Evolutionary conservation across 768 basidiomycete species (phyloP), one percentile per base, ranked within the genome.

Genomic region (Stropharia rugosoannulata): DNA sequence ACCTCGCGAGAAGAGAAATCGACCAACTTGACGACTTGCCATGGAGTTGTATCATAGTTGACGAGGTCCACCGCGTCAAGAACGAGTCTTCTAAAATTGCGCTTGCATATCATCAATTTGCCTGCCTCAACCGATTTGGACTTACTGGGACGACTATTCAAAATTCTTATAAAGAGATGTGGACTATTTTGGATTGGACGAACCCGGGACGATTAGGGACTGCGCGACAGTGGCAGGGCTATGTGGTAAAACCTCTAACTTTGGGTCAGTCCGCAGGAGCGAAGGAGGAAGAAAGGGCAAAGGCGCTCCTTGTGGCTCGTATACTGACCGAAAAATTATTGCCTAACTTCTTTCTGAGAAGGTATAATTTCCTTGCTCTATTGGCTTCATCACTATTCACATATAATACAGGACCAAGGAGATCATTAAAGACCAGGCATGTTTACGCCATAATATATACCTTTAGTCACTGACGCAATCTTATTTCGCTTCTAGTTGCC

Each of bases 171-270:
- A 80, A 83, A 41, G 96, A 98, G 68, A 75, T 98, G 62, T 95
- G 93, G 90, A 90, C 92, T 1, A 85, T 99, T 35, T 72, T 98
- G 32, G 85, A 96, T 65, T 98, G 93, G 90, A 88, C 89, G n/a
- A 89, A 87, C 57, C 93, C 94, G 0, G 90, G 87, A 0, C 74
- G 75, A 22, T 69, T 96, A 8, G 96, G 95, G 0, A 85, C 83
- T 0, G 66, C 73, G 25, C 78, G 77, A 32, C 85, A 98, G 59
- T 98, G 95, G 94, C 80, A 85, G 42, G 77, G 78, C 4, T 87
- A 79, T 59, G 80, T 97, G 3, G 80, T 81, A 15, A 77, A 79
- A 41, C 93, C 91, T 0, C 70, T 94, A 60, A 83, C 77, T 11
- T 61, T 70, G 0, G 90, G 90, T 0, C 93, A 93, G 64, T 85